Evolutionary conservation across 2,329 filamentous ascomycete genomes (phyloP).

Genomic region (Phialophora expanda): DNA sequence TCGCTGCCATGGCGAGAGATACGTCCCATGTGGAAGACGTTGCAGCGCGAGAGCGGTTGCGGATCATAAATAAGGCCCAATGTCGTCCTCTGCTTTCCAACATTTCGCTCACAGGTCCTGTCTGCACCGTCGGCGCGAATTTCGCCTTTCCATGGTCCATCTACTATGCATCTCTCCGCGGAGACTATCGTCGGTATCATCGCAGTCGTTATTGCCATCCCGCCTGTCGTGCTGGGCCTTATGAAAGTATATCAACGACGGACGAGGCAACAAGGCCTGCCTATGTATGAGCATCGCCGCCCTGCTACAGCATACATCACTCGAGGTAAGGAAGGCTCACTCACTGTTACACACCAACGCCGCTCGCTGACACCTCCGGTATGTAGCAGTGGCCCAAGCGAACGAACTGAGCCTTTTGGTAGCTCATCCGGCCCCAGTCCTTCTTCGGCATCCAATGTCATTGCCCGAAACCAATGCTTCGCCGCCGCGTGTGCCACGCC

Average conservation of each 20-base stretch:
- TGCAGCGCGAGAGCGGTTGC: neutral
- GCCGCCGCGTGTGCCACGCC: neutral
- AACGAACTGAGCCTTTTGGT: neutral
- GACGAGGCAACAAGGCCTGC: neutral
- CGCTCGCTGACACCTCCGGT: neutral
- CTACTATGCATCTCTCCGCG: constrained; percentile 20
- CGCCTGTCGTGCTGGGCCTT: constrained; percentile 8
- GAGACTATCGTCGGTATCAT: constrained; percentile 24
- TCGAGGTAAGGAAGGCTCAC: constrained; percentile 2
- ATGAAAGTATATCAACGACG: neutral
- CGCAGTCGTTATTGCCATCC: constrained; percentile 20
- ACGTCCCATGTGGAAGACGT: neutral
- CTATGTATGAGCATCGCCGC: neutral
- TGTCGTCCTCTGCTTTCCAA: neutral
- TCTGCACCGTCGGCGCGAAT: neutral
- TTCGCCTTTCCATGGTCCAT: neutral
- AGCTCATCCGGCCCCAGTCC: neutral
- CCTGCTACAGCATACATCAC: neutral
- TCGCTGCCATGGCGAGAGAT: neutral
- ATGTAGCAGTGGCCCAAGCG: neutral
- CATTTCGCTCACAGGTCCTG: neutral
- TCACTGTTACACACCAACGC: neutral
- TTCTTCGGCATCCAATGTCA: constrained; percentile 15
- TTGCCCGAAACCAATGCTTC: neutral
- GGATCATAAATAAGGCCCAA: neutral